Conservation (phyloP, 768 basidiomycete species). For the Porphyrellus cyaneotinctus region DNA sequence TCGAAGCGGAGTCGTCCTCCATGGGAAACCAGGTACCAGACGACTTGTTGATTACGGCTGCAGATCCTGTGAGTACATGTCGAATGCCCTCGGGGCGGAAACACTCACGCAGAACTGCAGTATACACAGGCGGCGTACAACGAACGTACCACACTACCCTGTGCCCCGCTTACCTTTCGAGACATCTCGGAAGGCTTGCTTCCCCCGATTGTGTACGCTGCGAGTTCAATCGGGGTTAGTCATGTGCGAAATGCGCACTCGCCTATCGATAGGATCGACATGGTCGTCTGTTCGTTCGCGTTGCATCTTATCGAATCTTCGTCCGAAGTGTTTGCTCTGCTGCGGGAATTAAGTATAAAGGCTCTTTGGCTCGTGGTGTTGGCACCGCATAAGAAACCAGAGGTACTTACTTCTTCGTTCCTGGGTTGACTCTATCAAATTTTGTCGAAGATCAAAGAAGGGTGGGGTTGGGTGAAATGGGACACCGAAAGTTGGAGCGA, state of each 20-base stretch:
- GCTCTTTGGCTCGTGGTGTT: conserved; percentile 63
- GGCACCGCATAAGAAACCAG: conserved; percentile 75
- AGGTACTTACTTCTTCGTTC: conserved; percentile 38
- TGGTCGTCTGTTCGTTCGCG: conserved; percentile 72
- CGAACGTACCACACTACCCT: conserved; percentile 50
- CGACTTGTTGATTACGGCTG: conserved; percentile 18
- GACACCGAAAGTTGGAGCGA: conserved; percentile 46
- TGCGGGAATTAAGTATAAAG: conserved; percentile 61
- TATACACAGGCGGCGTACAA: conserved; percentile 59
- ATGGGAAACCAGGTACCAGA: conserved; percentile 7
- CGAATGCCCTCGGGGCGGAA: neutral
- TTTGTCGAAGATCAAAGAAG: conserved; percentile 50
- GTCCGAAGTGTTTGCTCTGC: conserved; percentile 59
- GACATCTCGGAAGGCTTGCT: conserved; percentile 57
- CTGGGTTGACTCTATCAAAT: neutral
- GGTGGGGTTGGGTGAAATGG: conserved; percentile 68
- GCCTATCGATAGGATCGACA: conserved; percentile 39
- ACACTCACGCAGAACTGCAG: conserved; percentile 31
- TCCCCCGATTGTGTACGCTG: conserved; percentile 31
- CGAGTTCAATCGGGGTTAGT: conserved; percentile 5
- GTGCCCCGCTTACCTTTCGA: conserved; percentile 56
- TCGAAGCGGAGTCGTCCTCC: neutral
- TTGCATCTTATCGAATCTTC: conserved; percentile 61
- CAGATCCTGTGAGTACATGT: conserved; percentile 24
- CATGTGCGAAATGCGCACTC: neutral